Base-by-base conservation (phyloP, 129 eudicot species). In the Arctium minus region DNA sequence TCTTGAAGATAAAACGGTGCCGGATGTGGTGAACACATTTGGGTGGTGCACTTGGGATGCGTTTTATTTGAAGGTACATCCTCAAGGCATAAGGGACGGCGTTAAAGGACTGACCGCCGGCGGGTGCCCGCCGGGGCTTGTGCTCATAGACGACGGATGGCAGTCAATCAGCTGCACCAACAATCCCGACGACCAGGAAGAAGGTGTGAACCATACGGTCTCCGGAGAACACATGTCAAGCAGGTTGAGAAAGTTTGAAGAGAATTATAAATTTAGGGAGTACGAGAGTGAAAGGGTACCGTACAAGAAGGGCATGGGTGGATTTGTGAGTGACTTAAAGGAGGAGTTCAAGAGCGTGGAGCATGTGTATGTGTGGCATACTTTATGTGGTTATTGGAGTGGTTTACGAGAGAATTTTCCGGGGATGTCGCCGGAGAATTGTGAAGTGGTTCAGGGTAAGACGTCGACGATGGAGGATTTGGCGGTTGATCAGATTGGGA, bases 11-110 rank as follows among this genome's bases (percentile, higher is more conserved):
- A 95, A 95, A 68, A 84, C 89, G 1, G 67, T 56, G 1, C 94
- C 98, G 2, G 97, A 94, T 0, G 91, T 95, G 29, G 90, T 95
- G 37, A 97, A 95, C 76, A 92, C 93, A 70, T 95, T 95, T 75
- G 98, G 98, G 38, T 95, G 98, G 98, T 95, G 98, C 77, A 95
- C 98, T 2, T 95, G 98, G 98, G 97, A 95, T 62, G 97, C 97
- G 4, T 95, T 95, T 46, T 92, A 95, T 50, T 90, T 95, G 0
- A 92, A 79, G 3, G 98, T 95, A 48, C 90, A 95, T 40, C 98
- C 98, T 48, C 88, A 89, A 35, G 98, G 98, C 0, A 92, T 95
- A 13, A 48, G 69, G 75, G 97, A 92, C 56, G 98, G 98, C 4
- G 93, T 95, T 0, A 86, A 88, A 77, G 92, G 89, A 8, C 92